A percentile compares a stretch with the other conserved stretches of the same genome.
Conservation (phyloP, 2,329 filamentous ascomycete species). For the Fusarium sp. region DNA sequence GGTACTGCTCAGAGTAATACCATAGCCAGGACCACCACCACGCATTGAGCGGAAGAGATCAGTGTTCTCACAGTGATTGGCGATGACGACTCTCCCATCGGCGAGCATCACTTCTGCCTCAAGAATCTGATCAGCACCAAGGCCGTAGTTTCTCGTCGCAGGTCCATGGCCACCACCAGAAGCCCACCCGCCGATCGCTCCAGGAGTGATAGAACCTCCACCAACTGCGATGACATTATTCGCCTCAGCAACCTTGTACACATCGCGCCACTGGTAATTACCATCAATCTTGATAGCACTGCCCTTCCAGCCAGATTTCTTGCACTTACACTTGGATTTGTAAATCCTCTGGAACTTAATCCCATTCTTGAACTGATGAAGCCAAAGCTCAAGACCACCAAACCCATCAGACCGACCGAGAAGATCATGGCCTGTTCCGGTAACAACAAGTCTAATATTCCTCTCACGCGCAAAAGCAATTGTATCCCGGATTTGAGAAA, state of each 20-base stretch:
- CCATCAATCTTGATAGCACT: constrained; percentile 22
- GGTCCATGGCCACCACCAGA: constrained; percentile 26
- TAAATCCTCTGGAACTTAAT: constrained; percentile 6
- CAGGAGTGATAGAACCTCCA: constrained; percentile 20
- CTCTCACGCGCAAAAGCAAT: neutral
- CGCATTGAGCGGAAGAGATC: constrained; percentile 26
- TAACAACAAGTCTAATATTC: constrained; percentile 16
- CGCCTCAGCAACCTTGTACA: constrained; percentile 21
- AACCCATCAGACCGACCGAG: constrained; percentile 24
- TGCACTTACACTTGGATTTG: neutral
- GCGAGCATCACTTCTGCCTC: constrained; percentile 25
- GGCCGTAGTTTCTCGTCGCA: constrained; percentile 25
- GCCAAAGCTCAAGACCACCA: constrained; percentile 22
- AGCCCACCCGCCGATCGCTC: constrained; percentile 25
- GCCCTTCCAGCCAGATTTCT: constrained; percentile 3
- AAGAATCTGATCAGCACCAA: constrained; percentile 22
- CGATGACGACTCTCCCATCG: constrained; percentile 7
- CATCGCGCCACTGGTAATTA: constrained; percentile 26
- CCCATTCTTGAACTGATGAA: constrained; percentile 21
- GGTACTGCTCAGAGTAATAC: constrained; percentile 18
- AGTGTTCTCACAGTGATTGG: constrained; percentile 19
- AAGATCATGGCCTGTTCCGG: constrained; percentile 24
- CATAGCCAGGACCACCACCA: constrained; percentile 22
- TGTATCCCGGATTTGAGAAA: constrained; percentile 1
- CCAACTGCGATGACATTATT: constrained; percentile 24